Base-by-base conservation (phyloP, 352 stramenopile species). In the Pythium folliculosum region DNA sequence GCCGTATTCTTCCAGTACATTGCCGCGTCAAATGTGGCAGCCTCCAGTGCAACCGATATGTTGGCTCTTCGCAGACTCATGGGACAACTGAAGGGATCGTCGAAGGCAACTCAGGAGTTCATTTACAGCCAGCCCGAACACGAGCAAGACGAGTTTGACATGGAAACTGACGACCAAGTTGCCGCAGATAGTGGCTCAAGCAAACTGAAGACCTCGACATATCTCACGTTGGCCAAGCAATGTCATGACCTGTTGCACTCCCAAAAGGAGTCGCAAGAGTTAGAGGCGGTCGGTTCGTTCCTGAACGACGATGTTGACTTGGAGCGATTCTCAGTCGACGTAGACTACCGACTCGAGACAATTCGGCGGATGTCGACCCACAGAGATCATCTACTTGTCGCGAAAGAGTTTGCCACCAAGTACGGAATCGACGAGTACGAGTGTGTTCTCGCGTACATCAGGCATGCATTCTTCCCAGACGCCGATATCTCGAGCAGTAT, bases 371-470 rank as follows among this genome's bases (percentile, higher is more conserved):
- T 93, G 37, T 79, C 85, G 16, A 83, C 71, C 8, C 82, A 68
- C 37, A 82, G 82, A 57, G 77, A 88, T 30, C 64, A 82, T 14
- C 77, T 89, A 13, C 58, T 72, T 5, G 50, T 77, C 0, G 82
- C 82, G 4, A 77, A 60, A 23, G 78, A 90, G 55, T 84, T 92
- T 63, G 85, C 85, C 9, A 63, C 10, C 23, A 94, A 94, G 69
- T 92, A 92, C 47, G 77, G 65, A 3, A 67, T 92, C 8, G 82
- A 94, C 43, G 77, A 82, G 51, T 91, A 80, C 45, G 68, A 76
- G 30, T 91, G 85, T 45, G 68, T 91, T 44, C 62, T 91, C 25
- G 69, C 77, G 2, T 93, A 91, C 57, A 88, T 93, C 59, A 72
- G 74, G 47, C 71, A 77, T 23, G 77, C 70, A 2, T 77, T 91